Percentiles rank a stretch among this genome's conserved stretches.
phyloP scores from a whole-genome alignment of 1,139 yeast species.

The Yamadazyma dushanensis region DNA sequence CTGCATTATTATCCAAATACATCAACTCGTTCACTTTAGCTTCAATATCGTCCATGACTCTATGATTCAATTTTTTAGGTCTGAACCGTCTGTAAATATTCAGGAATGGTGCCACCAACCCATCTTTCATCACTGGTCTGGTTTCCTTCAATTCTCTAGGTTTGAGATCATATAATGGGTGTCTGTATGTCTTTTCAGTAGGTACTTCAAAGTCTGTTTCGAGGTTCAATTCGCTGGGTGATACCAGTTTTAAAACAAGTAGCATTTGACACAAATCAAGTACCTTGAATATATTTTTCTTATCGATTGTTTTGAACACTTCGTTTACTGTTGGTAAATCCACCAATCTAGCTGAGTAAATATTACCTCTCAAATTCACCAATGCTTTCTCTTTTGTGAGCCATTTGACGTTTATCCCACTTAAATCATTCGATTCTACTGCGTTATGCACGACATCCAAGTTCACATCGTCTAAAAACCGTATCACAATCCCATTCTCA shows the following conservation, averaged over 20 bases:
- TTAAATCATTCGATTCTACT: slow-evolving; percentile 77
- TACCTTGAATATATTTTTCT: slow-evolving; percentile 84
- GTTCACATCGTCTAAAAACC: slow-evolving; percentile 80
- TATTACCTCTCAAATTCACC: slow-evolving; percentile 49
- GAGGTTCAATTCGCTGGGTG: slow-evolving; percentile 40
- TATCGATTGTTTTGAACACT: slow-evolving; percentile 84
- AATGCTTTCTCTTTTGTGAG: slow-evolving; percentile 78
- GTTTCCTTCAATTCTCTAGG: slow-evolving; percentile 41
- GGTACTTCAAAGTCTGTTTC: slow-evolving; percentile 45
- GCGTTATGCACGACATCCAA: slow-evolving; percentile 77
- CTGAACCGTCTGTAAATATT: slow-evolving; percentile 50
- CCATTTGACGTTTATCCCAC: slow-evolving; percentile 76
- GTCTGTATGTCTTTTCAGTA: slow-evolving; percentile 38
- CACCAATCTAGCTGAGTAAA: slow-evolving; percentile 83
- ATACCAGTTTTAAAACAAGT: slow-evolving; percentile 66
- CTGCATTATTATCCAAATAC: slow-evolving; percentile 78
- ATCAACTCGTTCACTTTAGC: slow-evolving; percentile 75
- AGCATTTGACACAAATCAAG: slow-evolving; percentile 86
- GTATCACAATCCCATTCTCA: slow-evolving; percentile 79
- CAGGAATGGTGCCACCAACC: slow-evolving; percentile 74
- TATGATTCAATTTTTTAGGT: slow-evolving; percentile 48
- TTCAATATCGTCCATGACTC: slow-evolving; percentile 67
- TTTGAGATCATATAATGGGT: slow-evolving; percentile 46
- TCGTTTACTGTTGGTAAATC: slow-evolving; percentile 90
- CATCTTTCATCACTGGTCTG: slow-evolving; percentile 65